Conservation (phyloP, 2,329 filamentous ascomycete genomes). For the Aspergillus carbonarius region DNA sequence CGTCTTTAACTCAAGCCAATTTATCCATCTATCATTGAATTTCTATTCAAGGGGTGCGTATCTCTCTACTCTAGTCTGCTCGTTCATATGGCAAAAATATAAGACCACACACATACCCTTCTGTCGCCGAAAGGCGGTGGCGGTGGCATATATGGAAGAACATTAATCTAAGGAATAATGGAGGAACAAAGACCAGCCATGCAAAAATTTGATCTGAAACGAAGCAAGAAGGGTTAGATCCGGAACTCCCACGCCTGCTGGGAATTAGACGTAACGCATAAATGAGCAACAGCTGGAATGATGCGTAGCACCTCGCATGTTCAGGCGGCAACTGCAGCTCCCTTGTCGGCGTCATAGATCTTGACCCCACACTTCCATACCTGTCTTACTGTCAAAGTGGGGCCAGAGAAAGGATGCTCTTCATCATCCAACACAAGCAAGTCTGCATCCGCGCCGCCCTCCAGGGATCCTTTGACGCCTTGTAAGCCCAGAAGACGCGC, state of each 20-base stretch:
- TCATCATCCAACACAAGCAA: constrained; percentile 41
- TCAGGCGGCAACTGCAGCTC: background rate
- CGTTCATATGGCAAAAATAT: background rate
- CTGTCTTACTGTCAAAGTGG: constrained; percentile 40
- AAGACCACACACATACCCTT: background rate
- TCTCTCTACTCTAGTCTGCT: background rate
- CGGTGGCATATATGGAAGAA: background rate
- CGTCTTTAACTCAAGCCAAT: background rate
- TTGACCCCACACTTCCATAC: constrained; percentile 46
- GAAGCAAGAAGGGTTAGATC: background rate
- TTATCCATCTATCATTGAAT: background rate
- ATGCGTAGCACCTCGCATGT: background rate
- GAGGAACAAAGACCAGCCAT: background rate
- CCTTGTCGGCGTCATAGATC: constrained; percentile 39
- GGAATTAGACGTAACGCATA: background rate
- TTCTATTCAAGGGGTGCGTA: background rate
- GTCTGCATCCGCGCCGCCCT: constrained; percentile 44
- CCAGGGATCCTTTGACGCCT: constrained; percentile 40
- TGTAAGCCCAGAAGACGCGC: constrained; percentile 41
- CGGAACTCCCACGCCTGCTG: background rate
- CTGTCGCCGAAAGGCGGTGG: too few species aligned
- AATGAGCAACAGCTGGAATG: background rate
- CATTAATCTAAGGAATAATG: background rate
- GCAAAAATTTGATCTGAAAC: background rate
- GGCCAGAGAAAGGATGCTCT: constrained; percentile 30